A percentile compares a stretch with the other conserved stretches of the same genome.
Conservation (phyloP, 306 rosid species). For the Phaseolus lunatus region DNA sequence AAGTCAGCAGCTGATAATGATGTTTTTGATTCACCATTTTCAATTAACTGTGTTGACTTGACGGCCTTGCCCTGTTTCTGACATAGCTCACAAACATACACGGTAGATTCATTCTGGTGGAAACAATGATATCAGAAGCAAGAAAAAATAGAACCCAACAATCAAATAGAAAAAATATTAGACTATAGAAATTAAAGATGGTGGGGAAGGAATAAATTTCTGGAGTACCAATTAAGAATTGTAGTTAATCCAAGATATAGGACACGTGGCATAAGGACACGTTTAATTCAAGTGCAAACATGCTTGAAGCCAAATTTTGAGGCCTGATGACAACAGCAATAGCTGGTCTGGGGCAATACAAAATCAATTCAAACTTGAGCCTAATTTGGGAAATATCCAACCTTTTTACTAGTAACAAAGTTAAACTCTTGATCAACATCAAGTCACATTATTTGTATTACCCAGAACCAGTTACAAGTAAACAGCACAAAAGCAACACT, state of each 20-base stretch:
- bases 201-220: slow-evolving; percentile 13
- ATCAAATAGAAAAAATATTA: background rate
- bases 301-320: slow-evolving; percentile 13
- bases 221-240: slow-evolving; percentile 24
- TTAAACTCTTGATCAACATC: background rate
- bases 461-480: slow-evolving; percentile 37
- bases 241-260: slow-evolving; percentile 6
- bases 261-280: background rate
- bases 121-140: slow-evolving; percentile 44
- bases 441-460: slow-evolving; percentile 3
- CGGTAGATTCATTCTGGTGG: slow-evolving; percentile 58
- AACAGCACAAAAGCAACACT: slow-evolving; percentile 27
- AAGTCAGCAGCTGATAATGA: slow-evolving; percentile 46
- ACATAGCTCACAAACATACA: slow-evolving; percentile 80
- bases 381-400: slow-evolving; percentile 16
- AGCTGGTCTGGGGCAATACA: background rate
- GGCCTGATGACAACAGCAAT: background rate
- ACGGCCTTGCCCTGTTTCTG: slow-evolving; percentile 72
- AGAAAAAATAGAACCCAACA: slow-evolving; percentile 17
- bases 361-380: slow-evolving; percentile 10
- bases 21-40: slow-evolving; percentile 49
- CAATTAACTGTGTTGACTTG: slow-evolving; percentile 46
- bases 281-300: slow-evolving; percentile 24
- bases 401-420: background rate
- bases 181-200: background rate